phyloP scores from a whole-genome alignment of 306 rosid genomes.

The Quercus berberidifolia region DNA sequence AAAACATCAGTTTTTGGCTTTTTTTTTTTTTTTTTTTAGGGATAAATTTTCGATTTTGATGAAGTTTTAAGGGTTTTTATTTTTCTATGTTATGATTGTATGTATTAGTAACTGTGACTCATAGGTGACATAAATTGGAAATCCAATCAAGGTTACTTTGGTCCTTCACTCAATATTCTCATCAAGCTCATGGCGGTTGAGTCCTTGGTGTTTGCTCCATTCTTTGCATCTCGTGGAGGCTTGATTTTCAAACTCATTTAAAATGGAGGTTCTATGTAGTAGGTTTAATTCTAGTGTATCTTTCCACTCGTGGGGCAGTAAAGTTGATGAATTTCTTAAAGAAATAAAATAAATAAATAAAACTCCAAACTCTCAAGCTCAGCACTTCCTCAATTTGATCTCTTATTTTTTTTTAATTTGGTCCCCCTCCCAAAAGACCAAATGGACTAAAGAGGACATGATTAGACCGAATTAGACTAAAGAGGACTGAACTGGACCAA shows the following conservation, averaged over 20 bases:
- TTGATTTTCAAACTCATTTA: constrained; percentile 49
- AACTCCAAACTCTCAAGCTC: too few species aligned
- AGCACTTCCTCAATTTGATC: neutral
- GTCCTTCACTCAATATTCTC: constrained; percentile 62
- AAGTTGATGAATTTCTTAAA: neutral
- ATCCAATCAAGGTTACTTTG: constrained; percentile 60
- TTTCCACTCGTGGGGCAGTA: too few species aligned
- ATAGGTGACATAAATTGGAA: constrained; percentile 51
- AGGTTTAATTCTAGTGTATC: neutral
- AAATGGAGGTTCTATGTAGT: neutral
- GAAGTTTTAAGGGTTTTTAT: too few species aligned
- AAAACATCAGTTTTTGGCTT: too few species aligned
- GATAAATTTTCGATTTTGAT: too few species aligned
- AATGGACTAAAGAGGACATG: too few species aligned
- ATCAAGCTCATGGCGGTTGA: constrained; percentile 64
- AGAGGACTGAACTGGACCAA: too few species aligned
- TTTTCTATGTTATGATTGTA: too few species aligned
- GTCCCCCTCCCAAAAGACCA: too few species aligned
- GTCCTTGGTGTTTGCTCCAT: constrained; percentile 67
- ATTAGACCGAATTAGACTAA: too few species aligned
- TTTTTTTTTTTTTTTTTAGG: too few species aligned
- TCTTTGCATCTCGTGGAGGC: constrained; percentile 64
- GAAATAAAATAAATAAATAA: neutral
- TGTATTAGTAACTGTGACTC: neutral
- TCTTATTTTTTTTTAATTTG: too few species aligned